Evolutionary conservation across 73 alveolate genomes (phyloP), one percentile per base, ranked within the genome.

Genomic region (Paraurostyla sp.): DNA sequence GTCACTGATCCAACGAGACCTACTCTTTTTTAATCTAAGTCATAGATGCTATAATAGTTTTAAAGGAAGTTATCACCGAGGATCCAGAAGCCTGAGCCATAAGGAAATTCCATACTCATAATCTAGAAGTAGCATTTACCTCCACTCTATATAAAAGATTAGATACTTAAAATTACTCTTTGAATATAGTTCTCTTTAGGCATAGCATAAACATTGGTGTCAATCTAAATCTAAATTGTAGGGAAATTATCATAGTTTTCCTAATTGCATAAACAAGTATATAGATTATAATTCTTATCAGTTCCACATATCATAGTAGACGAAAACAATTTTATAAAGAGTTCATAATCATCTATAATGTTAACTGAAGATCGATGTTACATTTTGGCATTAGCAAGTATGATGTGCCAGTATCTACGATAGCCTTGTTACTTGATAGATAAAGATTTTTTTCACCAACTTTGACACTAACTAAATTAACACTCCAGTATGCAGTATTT

Each of bases 351-450:
- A 30, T 32, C 84, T 69, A 69, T 15, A 69, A 33, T 15, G 23
- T 36, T 35, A 11, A 15, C 4, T 2, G 16, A 43, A 36, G 25
- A 23, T 33, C 40, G 41, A 69, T 33, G 40, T 41, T 69, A 69
- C 84, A 6, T 4, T 18, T 2, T 7, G 84, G 84, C 58, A 69
- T 69, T 41, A 69, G 65, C 15, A 69, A 23, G 38, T 22, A 69
- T 16, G 84, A 69, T 22, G 84, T 69, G 58, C 84, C 84, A 38
- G 84, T 69, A 43, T 69, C 84, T 16, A 69, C 58, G 13, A 69
- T 69, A 3, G 84, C 84, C 4, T 4, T 7, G 18, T 69, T 69
- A 6, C 41, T 13, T 3, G 11, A 38, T 9, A 69, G 3, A 11
- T 69, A 16, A 11, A 69, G 18, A 20, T 32, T 33, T 41, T 38